Base-by-base conservation (phyloP, 768 basidiomycete species). In the Termitomyces sp. region DNA sequence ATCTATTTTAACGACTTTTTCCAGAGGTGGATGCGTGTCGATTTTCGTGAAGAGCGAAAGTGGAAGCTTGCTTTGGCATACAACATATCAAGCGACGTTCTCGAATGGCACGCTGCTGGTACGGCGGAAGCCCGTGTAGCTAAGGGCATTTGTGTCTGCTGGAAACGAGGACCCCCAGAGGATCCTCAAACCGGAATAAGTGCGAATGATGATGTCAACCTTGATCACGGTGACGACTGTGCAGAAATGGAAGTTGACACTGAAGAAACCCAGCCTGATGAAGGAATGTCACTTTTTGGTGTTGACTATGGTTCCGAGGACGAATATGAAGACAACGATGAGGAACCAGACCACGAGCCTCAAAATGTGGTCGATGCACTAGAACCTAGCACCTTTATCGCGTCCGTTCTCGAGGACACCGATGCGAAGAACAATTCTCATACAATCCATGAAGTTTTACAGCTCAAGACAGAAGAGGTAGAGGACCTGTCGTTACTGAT, bases 1-100 rank as follows among this genome's bases (percentile, higher is more conserved):
- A 2, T 14, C n/a, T 42, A 36, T 41, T 26, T 59, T 59, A n/a
- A 43, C 41, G 47, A 27, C 61, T 50, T 62, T 39, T 61, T 46
- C 0, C 53, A 94, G 95, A 92, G 89, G 83, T 99, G 97, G 97
- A 88, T 99, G 84, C 89, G 92, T 27, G 83, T 83, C 37, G 97
- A 99, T 69, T 98, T 97, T 63, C 86, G 91, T 20, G 95, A 98
- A 71, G 97, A 99, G 67, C 80, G 91, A 41, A 85, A 81, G 64
- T 98, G 94, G 94, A 98, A 98, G 70, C 73, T 89, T 43, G 86
- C 87, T 2, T 68, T 92, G 27, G 96, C 97, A 0, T 88, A 87
- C 67, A 87, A 87, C 58, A 70, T 99, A 29, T 89, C 92, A 0
- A 85, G 83, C 31, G 82, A 91, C 26, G 88, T 94, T 22, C 79